These are phyloP conservation scores for Setomelanomma holmii DNA, from an alignment of 2,329 filamentous ascomycete species.

Conservation along the genomic window DNA sequence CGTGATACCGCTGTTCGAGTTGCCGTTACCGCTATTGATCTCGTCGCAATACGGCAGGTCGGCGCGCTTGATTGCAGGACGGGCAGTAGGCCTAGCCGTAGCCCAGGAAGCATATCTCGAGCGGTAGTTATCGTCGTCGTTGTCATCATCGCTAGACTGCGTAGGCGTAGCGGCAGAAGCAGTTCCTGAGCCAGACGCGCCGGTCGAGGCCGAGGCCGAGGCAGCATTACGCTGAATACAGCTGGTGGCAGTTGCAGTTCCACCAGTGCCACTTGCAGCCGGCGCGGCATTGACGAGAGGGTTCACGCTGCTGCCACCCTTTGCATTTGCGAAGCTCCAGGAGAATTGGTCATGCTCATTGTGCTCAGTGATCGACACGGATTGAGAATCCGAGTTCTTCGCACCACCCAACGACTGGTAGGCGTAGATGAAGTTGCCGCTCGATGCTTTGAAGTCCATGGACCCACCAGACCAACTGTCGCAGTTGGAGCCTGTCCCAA, in stretches of 20 bases:
- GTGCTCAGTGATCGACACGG: conserved; percentile 56
- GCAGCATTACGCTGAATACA: conserved; percentile 39
- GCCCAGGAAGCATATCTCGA: conserved; percentile 7
- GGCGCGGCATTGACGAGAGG: conserved; percentile 47
- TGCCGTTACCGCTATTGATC: conserved; percentile 12
- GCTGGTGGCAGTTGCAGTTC: conserved; percentile 25
- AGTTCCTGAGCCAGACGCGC: too few relatives aligned
- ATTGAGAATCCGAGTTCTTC: conserved; percentile 56
- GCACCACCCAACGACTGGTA: conserved; percentile 54
- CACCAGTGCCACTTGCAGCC: conserved; percentile 28
- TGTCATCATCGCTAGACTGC: conserved; percentile 7
- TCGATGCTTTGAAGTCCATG: conserved; percentile 56
- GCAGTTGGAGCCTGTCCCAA: conserved; percentile 57
- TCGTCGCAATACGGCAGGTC: conserved; percentile 41
- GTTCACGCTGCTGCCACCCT: conserved; percentile 57
- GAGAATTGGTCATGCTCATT: conserved; percentile 50
- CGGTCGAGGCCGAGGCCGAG: too few relatives aligned
- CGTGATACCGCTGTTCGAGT: conserved; percentile 21
- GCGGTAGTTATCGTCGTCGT: conserved; percentile 9
- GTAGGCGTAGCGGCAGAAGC: conserved; percentile 8
- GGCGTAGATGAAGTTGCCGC: conserved; percentile 61
- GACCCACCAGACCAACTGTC: conserved; percentile 59
- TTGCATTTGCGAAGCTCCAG: conserved; percentile 58
- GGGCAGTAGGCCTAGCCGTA: conserved; percentile 26
- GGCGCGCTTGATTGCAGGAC: conserved; percentile 29